phyloP scores from a whole-genome alignment of 2,329 filamentous ascomycete genomes.

The Aspergillaceae sp. region DNA sequence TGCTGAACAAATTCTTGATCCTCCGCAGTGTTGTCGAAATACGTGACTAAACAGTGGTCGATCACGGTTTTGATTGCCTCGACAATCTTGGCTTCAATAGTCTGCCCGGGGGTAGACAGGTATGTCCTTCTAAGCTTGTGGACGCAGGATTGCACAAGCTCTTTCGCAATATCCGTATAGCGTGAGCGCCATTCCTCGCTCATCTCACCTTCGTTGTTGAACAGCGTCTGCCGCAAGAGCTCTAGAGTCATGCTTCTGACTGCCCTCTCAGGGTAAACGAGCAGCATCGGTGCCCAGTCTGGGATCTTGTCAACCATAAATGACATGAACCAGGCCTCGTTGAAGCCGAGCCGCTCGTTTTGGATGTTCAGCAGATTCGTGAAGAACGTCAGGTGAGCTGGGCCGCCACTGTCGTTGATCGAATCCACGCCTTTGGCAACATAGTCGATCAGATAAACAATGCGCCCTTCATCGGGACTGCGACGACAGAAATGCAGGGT shows the following conservation, averaged over 20 bases:
- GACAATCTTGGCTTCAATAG: constrained; percentile 28
- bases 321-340: constrained; percentile 25
- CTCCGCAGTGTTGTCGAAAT: constrained; percentile 29
- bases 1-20: constrained; percentile 26
- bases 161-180: constrained; percentile 22
- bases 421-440: constrained; percentile 41
- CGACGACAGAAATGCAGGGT: constrained; percentile 46
- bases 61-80: constrained; percentile 31
- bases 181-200: constrained; percentile 19
- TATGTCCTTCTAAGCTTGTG: constrained; percentile 27
- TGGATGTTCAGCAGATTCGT: constrained; percentile 41
- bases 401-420: constrained; percentile 40
- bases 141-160: constrained; percentile 23
- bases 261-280: constrained; percentile 41
- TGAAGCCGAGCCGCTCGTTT: constrained; percentile 30
- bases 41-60: constrained; percentile 29
- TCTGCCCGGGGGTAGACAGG: constrained; percentile 15
- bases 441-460: constrained; percentile 32
- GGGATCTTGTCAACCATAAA: constrained; percentile 35
- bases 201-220: constrained; percentile 25
- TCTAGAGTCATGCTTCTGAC: constrained; percentile 40
- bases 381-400: constrained; percentile 46
- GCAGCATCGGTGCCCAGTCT: constrained; percentile 45
- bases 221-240: constrained; percentile 36
- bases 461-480: constrained; percentile 27